Base-by-base conservation (phyloP, 768 basidiomycete genomes). In the Termitomyces sp. region DNA sequence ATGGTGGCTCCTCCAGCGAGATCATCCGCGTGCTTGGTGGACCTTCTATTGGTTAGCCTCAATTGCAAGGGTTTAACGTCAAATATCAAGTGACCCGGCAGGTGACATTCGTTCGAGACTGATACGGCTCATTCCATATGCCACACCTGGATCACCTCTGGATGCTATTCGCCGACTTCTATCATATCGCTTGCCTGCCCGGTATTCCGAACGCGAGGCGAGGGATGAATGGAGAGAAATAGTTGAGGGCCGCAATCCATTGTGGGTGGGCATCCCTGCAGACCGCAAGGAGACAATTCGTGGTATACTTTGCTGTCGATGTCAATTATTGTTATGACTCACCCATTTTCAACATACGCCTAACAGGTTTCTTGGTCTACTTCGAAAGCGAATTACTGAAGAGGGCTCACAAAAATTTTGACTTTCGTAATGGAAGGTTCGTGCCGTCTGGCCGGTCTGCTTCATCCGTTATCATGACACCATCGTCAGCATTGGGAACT, bases 1-100 rank as follows among this genome's bases (percentile, higher is more conserved):
- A 98, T 71, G 96, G 96, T 1, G 96, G 96, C 48, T 94, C 92
- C 3, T 96, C 94, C 2, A 92, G 91, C 65, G 95, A 97, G 78
- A 96, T 96, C 56, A 92, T 95, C 56, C 86, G 95, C 53, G 93
- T 95, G 29, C 80, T 98, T 57, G 91, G 90, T 17, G 92, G 92
- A 3, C 91, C 92, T 25, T 93, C 92, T 38, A 85, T 95, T 68
- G 91, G 92, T 90, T 46, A 67, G 60, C 48, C 56, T 54, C 25
- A 36, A 51, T 46, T 40, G 20, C 42, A 17, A 42, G 40, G 40
- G 40, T 42, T 42, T 6, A 42, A 42, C 5, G 15, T 42, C 17
- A 15, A 17, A 42, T 17, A 42, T 25, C 25, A 48, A 52, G 17
- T 29, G 47, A 25, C 38, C 0, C 43, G 55, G 38, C 64, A 93